phyloP scores from a whole-genome alignment of 106 monocot species.

The Iris macrosiphon region DNA sequence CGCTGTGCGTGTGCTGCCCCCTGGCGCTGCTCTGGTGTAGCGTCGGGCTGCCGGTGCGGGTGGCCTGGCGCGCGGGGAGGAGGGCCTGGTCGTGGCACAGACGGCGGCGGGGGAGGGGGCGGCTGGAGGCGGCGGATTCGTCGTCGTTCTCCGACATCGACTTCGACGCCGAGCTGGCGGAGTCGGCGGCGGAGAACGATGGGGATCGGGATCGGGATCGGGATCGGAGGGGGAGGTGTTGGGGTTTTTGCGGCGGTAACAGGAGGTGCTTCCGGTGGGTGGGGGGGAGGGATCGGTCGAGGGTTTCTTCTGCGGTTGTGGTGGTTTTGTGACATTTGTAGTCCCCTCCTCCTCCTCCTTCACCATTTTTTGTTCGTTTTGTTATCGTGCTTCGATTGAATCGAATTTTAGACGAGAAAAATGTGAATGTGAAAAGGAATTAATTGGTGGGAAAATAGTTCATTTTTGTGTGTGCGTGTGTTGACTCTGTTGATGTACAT shows the following conservation, averaged over 20 bases:
- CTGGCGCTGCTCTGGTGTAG: slow-evolving; percentile 22
- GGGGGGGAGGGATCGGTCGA: not conserved
- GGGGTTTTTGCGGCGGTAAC: too few species aligned
- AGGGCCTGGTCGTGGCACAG: not conserved
- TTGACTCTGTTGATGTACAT: too few species aligned
- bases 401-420: too few species aligned
- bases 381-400: too few species aligned
- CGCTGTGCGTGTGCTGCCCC: slow-evolving; percentile 32
- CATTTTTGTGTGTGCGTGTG: too few species aligned
- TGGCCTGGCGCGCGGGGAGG: slow-evolving; percentile 4
- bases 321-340: too few species aligned
- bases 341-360: too few species aligned
- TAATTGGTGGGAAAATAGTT: too few species aligned
- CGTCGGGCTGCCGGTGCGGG: slow-evolving; percentile 14
- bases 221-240: not conserved
- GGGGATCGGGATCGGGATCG: not conserved
- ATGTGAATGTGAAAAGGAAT: too few species aligned
- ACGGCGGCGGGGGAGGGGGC: not conserved
- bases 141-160: slow-evolving; percentile 40
- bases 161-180: slow-evolving; percentile 7
- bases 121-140: slow-evolving; percentile 1
- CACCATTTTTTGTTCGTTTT: too few species aligned
- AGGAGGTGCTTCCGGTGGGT: not conserved
- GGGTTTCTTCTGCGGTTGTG: too few species aligned
- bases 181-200: not conserved